Base-by-base conservation (phyloP, 2,329 filamentous ascomycete genomes). In the Colletotrichum tropicicola region DNA sequence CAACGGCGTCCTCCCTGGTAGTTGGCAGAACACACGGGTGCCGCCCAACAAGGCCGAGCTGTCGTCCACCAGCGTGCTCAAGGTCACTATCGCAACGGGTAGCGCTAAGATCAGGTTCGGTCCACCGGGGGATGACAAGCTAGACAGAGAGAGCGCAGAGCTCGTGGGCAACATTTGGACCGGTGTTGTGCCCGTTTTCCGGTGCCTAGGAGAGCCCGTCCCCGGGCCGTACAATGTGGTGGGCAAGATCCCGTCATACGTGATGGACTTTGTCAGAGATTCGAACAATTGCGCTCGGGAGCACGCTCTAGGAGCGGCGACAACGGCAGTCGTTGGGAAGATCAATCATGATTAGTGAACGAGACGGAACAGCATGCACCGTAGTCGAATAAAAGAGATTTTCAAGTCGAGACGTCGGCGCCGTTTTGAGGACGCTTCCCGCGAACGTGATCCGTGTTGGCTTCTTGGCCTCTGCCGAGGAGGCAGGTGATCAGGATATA, bases 21-120 rank as follows among this genome's bases (percentile, higher is more conserved):
- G 93, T 5, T 97, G 92, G 89, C 80, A 83, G 17, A 82, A 91
- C 72, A 87, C 87, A 15, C 87, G 93, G 4, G 80, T 89, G 6
- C 92, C 92, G 5, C 92, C 92, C 1, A 91, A 89, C 45, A 83
- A 83, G 48, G 87, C 89, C 10, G 93, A 97, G 82, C 86, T 96
- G 82, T 87, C 88, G 65, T 89, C 87, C 63, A 97, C 93, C 0
- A 86, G 87, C 44, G 88, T 97, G 41, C 78, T 97, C 60, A 88
- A 84, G 68, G 87, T 97, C 10, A 83, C 78, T 49, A 86, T 97
- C 65, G 82, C 85, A 15, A 88, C 87, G 52, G 93, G 91, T 5
- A 94, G 91, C 72, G 92, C 89, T 27, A 97, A 97, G 83, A 82
- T 92, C 43, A 83, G 92, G 7, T 81, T 84, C 23, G 92, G 92